Base-by-base conservation (phyloP, 2,329 filamentous ascomycete genomes). In the Anthostomella pinea region DNA sequence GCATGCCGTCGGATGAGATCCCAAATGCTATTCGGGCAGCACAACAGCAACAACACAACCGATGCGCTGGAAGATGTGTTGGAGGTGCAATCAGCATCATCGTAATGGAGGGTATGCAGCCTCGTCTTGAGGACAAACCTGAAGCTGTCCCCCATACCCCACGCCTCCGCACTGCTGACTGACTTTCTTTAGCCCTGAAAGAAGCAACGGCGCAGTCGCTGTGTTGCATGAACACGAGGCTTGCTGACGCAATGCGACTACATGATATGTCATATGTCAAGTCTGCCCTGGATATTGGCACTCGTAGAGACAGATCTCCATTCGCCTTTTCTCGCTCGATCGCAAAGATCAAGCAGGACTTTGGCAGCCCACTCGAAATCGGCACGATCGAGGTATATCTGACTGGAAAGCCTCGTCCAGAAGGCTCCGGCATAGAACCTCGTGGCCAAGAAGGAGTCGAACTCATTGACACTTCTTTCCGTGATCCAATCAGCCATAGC, bases 401-500 rank as follows among this genome's bases (percentile, higher is more conserved):
- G 54, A 31, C 48, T 41, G 7, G 50, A 54, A 11, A 57, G 36
- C 33, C 54, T 49, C n/a, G 44, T 31, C 51, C 51, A 54, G 39
- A 57, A 53, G n/a, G 43, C 43, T 13, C 47, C 50, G 6, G 47
- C 48, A 15, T 57, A 56, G 19, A 46, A 51, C 33, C 54, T 54
- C 8, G 53, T 53, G 19, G 53, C 52, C 39, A 57, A 47, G 29
- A 55, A 57, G 18, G 54, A 54, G 38, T 57, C 52, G 31, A 55
- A 56, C 31, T 57, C 53, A 11, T 47, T 44, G 20, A 57, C 48
- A 13, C 48, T 46, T 31, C 37, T 55, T 28, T 43, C 46, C 25
- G 52, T 55, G 15, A 62, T 59, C 52, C 61, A 64, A 37, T 52
- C 43, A 13, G 53, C 52, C 23, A 48, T 47, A 3, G 41, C 38